Evolutionary conservation across 1,284 basidiomycete species (phyloP).

Genomic region (Cryptococcus neoformans): DNA sequence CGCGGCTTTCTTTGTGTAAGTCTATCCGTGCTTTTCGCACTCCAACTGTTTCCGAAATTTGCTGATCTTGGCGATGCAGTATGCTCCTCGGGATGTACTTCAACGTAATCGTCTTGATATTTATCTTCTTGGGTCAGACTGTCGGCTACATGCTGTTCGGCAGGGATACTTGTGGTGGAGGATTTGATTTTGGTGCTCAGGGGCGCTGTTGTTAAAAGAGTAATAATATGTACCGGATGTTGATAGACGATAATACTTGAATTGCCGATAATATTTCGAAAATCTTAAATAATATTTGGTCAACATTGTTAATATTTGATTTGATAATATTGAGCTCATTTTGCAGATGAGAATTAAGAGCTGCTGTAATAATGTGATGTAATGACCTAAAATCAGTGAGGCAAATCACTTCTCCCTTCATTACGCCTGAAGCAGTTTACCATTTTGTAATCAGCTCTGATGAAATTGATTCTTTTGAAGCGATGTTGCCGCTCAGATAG

Average conservation of each 20-base stretch:
- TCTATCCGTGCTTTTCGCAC: background rate
- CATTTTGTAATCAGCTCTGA: too few species aligned
- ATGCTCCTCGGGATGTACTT: constrained; percentile 52
- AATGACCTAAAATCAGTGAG: too few species aligned
- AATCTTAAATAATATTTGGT: background rate
- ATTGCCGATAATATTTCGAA: background rate
- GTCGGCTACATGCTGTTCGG: constrained; percentile 40
- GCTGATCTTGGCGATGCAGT: constrained; percentile 4
- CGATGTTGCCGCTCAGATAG: too few species aligned
- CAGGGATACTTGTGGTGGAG: constrained; percentile 26
- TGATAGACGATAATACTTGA: background rate
- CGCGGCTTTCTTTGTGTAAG: constrained; percentile 44
- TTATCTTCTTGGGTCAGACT: constrained; percentile 47
- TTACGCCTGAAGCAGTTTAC: too few species aligned
- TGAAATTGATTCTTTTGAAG: too few species aligned
- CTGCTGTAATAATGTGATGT: too few species aligned
- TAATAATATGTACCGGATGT: background rate
- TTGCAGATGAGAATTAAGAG: too few species aligned
- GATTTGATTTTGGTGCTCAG: constrained; percentile 2
- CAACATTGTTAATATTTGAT: background rate
- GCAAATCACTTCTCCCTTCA: too few species aligned
- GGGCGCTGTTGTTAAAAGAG: constrained; percentile 8
- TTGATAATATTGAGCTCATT: background rate
- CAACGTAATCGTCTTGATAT: constrained; percentile 47
- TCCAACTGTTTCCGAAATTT: background rate